phyloP scores from a whole-genome alignment of 192 early-diverging fungal species.

The Backusella parvicylindrica region DNA sequence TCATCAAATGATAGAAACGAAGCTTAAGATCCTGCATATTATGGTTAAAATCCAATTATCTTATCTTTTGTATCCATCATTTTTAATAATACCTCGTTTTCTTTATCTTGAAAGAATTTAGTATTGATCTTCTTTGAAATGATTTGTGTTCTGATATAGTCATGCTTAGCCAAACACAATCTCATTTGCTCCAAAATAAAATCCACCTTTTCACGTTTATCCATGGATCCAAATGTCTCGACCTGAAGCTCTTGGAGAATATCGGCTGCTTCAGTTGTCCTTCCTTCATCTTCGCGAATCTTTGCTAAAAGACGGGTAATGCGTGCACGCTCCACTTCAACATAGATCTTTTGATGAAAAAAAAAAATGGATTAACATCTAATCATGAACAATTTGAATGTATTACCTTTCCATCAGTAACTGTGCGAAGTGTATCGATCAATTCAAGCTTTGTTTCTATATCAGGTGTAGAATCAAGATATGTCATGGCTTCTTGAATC shows the following conservation, averaged over 20 bases:
- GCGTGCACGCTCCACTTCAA: conserved; percentile 97
- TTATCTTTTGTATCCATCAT: no score
- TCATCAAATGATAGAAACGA: conserved; percentile 96
- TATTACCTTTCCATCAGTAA: conserved; percentile 97
- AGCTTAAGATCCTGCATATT: conserved; percentile 96
- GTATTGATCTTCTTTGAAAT: conserved; percentile 95
- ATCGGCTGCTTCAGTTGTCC: conserved; percentile 88
- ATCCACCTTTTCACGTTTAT: conserved; percentile 97
- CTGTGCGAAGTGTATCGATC: conserved; percentile 89
- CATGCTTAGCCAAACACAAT: conserved; percentile 87
- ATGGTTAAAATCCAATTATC: no score
- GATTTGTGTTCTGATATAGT: conserved; percentile 89
- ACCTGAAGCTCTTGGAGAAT: conserved; percentile 97
- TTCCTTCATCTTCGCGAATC: conserved; percentile 89
- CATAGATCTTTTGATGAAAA: conserved; percentile 85
- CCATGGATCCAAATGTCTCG: conserved; percentile 99
- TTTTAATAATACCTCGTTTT: conserved; percentile 78
- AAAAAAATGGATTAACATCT: not conserved
- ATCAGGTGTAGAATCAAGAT: conserved; percentile 82
- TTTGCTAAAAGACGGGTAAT: conserved; percentile 86
- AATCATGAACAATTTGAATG: no score
- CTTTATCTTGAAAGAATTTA: conserved; percentile 86
- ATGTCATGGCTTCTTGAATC: conserved; percentile 90
- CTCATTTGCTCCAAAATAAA: conserved; percentile 99
- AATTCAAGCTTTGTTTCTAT: conserved; percentile 83